phyloP scores from a whole-genome alignment of 306 rosid species.

The Lathyrus tuberosus region DNA sequence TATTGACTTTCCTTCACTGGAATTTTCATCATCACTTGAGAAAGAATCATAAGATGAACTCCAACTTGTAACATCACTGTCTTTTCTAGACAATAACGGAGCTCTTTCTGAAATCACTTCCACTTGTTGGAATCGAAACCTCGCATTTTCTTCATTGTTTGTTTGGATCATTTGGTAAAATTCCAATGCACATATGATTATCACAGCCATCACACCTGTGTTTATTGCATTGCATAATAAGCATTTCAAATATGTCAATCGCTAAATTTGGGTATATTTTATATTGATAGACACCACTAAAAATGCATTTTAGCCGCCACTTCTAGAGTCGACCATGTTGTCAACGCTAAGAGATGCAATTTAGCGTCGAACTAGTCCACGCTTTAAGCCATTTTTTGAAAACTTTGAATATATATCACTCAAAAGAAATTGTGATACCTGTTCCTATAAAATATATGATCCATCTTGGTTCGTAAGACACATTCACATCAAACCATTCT shows the following conservation, averaged over 20 bases:
- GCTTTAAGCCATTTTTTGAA: too few species aligned
- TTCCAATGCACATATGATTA: neutral
- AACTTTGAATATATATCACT: too few species aligned
- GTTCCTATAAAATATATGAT: neutral
- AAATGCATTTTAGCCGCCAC: too few species aligned
- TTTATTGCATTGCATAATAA: neutral
- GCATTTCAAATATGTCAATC: neutral
- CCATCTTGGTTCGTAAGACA: slow-evolving; percentile 9
- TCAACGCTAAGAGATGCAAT: too few species aligned
- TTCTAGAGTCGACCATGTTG: too few species aligned
- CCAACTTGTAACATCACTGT: neutral
- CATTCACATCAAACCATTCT: neutral
- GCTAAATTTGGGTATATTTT: neutral
- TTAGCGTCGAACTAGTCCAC: too few species aligned
- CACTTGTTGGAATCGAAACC: neutral
- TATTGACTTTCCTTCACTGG: neutral
- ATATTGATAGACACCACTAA: too few species aligned
- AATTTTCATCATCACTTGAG: neutral
- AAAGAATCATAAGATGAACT: neutral
- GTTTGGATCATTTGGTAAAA: neutral
- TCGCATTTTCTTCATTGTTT: neutral
- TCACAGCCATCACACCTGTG: neutral
- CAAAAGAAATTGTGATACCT: neutral
- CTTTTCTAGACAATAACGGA: neutral
- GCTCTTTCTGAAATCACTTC: neutral